Conservation (phyloP, 345 rosid genomes). For the Rhodamnia argentea region DNA sequence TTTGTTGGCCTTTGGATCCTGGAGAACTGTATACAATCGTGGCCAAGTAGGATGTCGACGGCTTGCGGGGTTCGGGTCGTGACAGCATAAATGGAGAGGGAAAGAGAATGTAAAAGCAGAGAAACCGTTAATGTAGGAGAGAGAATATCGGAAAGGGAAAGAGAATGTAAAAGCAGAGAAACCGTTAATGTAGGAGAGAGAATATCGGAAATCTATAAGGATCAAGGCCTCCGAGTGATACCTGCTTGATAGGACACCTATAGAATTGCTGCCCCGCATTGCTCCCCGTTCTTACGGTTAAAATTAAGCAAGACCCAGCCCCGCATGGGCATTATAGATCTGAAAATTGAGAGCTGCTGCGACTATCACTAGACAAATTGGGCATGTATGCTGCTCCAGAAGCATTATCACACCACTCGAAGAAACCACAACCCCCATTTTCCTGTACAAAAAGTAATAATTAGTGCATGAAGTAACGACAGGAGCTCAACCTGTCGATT, state of each 20-base stretch:
- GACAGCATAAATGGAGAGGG: no score
- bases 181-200: not conserved
- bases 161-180: not conserved
- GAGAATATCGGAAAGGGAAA: not conserved
- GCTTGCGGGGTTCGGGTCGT: no score
- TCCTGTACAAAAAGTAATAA: conserved; percentile 17
- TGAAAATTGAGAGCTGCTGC: conserved; percentile 11
- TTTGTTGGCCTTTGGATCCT: no score
- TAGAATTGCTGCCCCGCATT: conserved; percentile 45
- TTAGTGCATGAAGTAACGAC: not conserved
- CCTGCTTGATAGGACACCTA: conserved; percentile 45
- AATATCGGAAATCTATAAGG: not conserved
- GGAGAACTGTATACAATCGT: no score
- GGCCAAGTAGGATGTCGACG: no score
- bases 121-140: not conserved
- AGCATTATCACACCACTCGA: conserved; percentile 47
- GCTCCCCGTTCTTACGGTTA: conserved; percentile 39
- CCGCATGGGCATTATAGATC: conserved; percentile 44
- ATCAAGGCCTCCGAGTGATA: not conserved
- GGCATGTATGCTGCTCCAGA: conserved; percentile 4
- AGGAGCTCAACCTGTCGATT: not conserved
- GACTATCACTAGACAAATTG: not conserved
- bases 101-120: not conserved
- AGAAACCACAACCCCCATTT: conserved; percentile 54
- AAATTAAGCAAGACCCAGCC: conserved; percentile 30